phyloP scores from a whole-genome alignment of 2,329 filamentous ascomycete genomes.

The Diaporthe helianthi region DNA sequence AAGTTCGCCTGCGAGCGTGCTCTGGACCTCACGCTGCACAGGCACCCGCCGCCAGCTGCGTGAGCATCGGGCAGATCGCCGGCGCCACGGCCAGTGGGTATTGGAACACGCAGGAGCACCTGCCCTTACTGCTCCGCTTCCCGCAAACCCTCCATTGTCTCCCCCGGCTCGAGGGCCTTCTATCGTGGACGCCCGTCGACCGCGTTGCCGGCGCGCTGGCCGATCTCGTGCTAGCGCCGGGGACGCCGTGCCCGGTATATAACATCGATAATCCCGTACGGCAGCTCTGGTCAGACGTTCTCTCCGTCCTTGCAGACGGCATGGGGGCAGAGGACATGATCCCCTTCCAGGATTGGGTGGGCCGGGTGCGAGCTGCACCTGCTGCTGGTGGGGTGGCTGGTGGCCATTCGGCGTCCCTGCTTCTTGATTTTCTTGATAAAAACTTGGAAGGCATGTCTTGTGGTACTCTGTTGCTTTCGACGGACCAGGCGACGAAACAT shows the following conservation, averaged over 20 bases:
- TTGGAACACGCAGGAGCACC: slow-evolving; percentile 62
- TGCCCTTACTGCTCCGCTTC: slow-evolving; percentile 57
- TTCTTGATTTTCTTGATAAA: slow-evolving; percentile 42
- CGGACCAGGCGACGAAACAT: slow-evolving; percentile 38
- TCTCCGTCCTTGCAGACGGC: slow-evolving; percentile 30
- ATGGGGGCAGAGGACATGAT: slow-evolving; percentile 36
- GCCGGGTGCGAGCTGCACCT: slow-evolving; percentile 34
- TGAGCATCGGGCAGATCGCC: slow-evolving; percentile 60
- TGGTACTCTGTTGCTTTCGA: slow-evolving; percentile 42
- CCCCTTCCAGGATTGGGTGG: slow-evolving; percentile 42
- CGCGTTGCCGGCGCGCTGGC: slow-evolving; percentile 39
- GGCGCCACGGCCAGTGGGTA: slow-evolving; percentile 56
- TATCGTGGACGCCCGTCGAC: slow-evolving; percentile 57
- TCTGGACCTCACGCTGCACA: slow-evolving; percentile 54
- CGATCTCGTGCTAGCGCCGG: slow-evolving; percentile 38
- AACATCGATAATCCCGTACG: slow-evolving; percentile 31
- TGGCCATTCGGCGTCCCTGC: slow-evolving; percentile 39
- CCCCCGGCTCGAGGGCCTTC: slow-evolving; percentile 48
- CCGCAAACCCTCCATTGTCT: slow-evolving; percentile 52
- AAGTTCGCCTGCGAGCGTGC: slow-evolving; percentile 59
- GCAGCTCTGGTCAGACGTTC: slow-evolving; percentile 19
- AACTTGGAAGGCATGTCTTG: slow-evolving; percentile 43
- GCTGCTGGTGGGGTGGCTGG: slow-evolving; percentile 23
- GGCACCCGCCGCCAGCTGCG: slow-evolving; percentile 47
- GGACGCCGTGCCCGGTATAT: slow-evolving; percentile 29